Evolutionary conservation across 2,329 filamentous ascomycete genomes (phyloP), one percentile per base, ranked within the genome.

Genomic region (Colletotrichum cordylinicola): DNA sequence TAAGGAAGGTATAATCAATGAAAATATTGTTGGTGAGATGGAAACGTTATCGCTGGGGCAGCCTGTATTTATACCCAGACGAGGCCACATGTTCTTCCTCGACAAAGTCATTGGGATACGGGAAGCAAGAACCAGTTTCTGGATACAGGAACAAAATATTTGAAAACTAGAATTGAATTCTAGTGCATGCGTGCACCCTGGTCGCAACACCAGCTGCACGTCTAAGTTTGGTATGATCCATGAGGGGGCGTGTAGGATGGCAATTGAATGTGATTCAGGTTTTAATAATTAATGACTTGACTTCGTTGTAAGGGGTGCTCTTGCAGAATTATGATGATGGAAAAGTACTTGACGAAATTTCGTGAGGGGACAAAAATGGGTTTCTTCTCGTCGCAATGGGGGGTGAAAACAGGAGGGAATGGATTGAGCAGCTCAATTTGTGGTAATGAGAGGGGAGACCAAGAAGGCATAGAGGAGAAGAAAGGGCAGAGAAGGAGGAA

Each of bases 111-210:
- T 21, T 13, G 12, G 43, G 2, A 48, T n/a, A 13, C 43, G 10
- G n/a, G 0, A 21, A 21, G 1, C 43, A 2, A 21, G n/a, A 48
- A 13, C 1, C 43, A 4, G 6, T 2, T 48, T 0, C 0, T 48
- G 6, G 10, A 0, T n/a, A 48, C 43, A 21, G 43, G n/a, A 48
- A 48, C 6, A 21, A 48, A 4, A 48, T n/a, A 48, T 12, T 48
- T 1, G n/a, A 48, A 48, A 21, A 13, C 43, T 2, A 48, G 43
- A 48, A 21, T 48, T 21, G 43, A 21, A 48, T 48, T 21, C 43
- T 48, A 48, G 10, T n/a, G 43, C 18, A 48, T 43, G n/a, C 31
- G 8, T 33, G 31, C 31, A 33, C 31, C 0, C 43, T 21, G 0
- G 9, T 0, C 43, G 43, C 18, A 21, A 18, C 0, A 13, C 10